Base-by-base conservation (phyloP, 2,329 filamentous ascomycete genomes). In the Geosmithia morbida region DNA sequence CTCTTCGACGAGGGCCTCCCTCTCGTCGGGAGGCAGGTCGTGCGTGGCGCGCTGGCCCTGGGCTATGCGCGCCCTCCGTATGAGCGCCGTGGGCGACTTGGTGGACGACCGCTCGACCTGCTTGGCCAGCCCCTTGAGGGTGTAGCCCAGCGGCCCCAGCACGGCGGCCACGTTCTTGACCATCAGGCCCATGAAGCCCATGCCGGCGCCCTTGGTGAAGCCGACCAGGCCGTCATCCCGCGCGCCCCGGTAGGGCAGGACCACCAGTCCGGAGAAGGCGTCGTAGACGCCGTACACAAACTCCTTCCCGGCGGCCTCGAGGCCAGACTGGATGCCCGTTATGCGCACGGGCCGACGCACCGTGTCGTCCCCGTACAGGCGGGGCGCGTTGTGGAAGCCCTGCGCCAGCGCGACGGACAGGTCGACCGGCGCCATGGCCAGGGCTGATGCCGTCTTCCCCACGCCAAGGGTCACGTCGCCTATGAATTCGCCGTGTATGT, bases 361-460 rank as follows among this genome's bases (percentile, higher is more conserved):
- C 1, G 81, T 85, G 45, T 77, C 72, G 54, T 86, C 82, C 14
- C 81, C 81, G 53, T 85, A 86, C 0, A 86, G 67, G 2, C 79
- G 72, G 1, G 81, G 81, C 0, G 79, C 79, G 52, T 85, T 85
- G 58, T 85, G 81, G 52, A 85, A 84, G 1, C 81, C 81, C 56
- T 84, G 79, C 1, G 78, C 77, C 2, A 85, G 57, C 0, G 78
- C 77, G 41, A 83, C 62, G 0, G 73, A 69, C 2, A 84, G 59
- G 53, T 81, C 72, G 52, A 82, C 73, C 0, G 81, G 81, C 0
- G 77, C 74, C 50, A 66, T 68, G 7, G 67, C 68, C 3, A 81
- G 61, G 3, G 77, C 74, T 2, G 64, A 57, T 0, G 70, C 70
- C 0, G 75, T 70, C 52, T 71, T 70, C 20, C 64, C 64, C 17